Base-by-base conservation (phyloP, 352 stramenopile genomes). In the Globisporangium polare region DNA sequence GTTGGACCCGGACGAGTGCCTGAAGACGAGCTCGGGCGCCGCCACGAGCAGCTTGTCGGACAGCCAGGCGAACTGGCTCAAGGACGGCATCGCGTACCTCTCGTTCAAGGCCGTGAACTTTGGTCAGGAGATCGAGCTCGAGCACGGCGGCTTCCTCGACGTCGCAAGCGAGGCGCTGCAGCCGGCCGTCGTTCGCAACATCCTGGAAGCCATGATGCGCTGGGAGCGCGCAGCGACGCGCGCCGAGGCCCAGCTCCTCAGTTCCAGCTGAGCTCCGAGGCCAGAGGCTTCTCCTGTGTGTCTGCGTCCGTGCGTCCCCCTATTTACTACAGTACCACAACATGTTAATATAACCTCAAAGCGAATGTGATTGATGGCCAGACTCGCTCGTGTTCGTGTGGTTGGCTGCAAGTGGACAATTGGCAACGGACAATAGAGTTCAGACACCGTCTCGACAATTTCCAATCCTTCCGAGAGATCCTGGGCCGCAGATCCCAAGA, bases 81-180 rank as follows among this genome's bases (percentile, higher is more conserved):
- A 55, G 7, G 72, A 80, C 60, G 72, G 69, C 58, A 53, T 70
- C 39, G 69, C 63, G 46, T 80, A 74, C 41, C 52, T 80, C n/a
- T 73, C 66, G 24, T 80, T 80, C 57, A 80, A 65, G 29, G 69
- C 74, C 15, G 63, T 78, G 8, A 63, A 51, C 41, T 13, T 73
- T n/a, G 72, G 68, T 4, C 57, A 73, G 43, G 59, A 71, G 45
- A 58, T 80, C 22, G 69, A 77, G 46, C 59, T 80, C 15, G 72
- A 80, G 56, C 70, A 77, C 63, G 69, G 69, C 31, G 72, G 72
- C 42, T 47, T 74, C 31, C 66, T 64, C 18, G 66, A 69, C 53
- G 69, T 79, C 22, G 63, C 51, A 15, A 66, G 27, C 39, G 63
- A 73, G 33, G 73, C 66, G 29, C 54, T 67, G 9, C 63, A 66